Base-by-base conservation (phyloP, 148 eudicot species). In the Gaultheria prostrata region DNA sequence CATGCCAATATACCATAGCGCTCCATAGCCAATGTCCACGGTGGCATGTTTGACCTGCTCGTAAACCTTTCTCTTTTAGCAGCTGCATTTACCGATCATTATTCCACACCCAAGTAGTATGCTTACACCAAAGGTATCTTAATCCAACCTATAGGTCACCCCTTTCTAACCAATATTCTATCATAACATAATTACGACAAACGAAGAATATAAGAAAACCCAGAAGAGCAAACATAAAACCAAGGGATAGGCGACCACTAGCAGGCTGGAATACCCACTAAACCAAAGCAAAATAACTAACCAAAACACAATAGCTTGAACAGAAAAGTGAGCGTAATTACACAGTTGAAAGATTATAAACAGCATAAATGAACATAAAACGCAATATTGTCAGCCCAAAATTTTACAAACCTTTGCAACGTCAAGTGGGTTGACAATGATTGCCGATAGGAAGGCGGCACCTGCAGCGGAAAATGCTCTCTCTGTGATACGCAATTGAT, bases 391-490 rank as follows among this genome's bases (percentile, higher is more conserved):
- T 1, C 6, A 59, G 46, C 6, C 30, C 20, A 71, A 53, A 75
- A 50, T 7, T 17, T 21, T 24, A 28, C 21, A 63, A 74, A 91
- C 99, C 98, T 97, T 97, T 83, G 91, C 99, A 84, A 97, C 98
- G 83, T 97, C 99, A 80, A 97, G 99, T 33, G 99, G 99, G 76
- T 97, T 97, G 69, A 97, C 97, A 82, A 97, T 81, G 57, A 97
- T 84, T 18, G 98, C 99, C 20, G 99, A 97, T 17, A 97, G 90
- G 26, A 97, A 83, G 2, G 99, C 98, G 17, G 99, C 95, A 28
- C 98, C 99, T 21, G 99, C 98, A 4, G 99, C 99, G 0, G 98
- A 93, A n/a, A 95, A 87, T 1, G 95, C 94, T 83, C 93, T 89
- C 49, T 92, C 94, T 0, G 86, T 82, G 28, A 97, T 70, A 72